Evolutionary conservation across 2,329 filamentous ascomycete genomes (phyloP), one percentile per base, ranked within the genome.

Genomic region (Colletotrichum simmondsii): DNA sequence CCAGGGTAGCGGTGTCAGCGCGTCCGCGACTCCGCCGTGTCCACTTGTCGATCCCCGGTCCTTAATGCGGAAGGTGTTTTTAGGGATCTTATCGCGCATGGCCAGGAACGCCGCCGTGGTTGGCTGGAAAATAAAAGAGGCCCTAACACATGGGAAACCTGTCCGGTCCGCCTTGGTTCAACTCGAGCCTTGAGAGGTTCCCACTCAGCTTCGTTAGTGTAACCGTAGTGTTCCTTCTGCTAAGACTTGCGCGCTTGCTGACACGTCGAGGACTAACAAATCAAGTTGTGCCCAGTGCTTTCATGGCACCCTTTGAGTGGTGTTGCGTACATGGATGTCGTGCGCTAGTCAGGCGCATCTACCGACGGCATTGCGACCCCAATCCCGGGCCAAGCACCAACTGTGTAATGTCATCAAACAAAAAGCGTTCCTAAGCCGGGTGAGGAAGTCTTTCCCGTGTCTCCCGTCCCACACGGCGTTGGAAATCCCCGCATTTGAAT

Each of bases 341-440:
- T 59, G 65, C 58, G 69, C 65, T 72, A 72, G 64, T 71, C 65
- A 63, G 37, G 64, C 69, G 69, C 65, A 72, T 68, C 69, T 72
- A 68, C 69, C 65, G 65, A 59, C 69, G 53, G 58, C 69, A 68
- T 59, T 72, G 30, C 58, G 58, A 58, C 52, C 46, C 65, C n/a
- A 24, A 52, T 19, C 54, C 68, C 22, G 37, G 30, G 19, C 30
- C 30, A 32, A 8, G 52, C 37, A 42, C 37, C 16, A 42, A 42
- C 37, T 42, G 37, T 42, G 16, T 42, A 42, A 42, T 49, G 42
- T n/a, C 19, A 49, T 11, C 42, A 49, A 4, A 24, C 58, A 28
- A 24, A 52, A 11, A 28, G 54, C 42, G 10, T n/a, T 57, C n/a
- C 37, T 32, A 62, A 53, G 49, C 69, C 65, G 35, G 58, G 69